Conservation (phyloP, 352 stramenopile species). For the Detonula confervacea region DNA sequence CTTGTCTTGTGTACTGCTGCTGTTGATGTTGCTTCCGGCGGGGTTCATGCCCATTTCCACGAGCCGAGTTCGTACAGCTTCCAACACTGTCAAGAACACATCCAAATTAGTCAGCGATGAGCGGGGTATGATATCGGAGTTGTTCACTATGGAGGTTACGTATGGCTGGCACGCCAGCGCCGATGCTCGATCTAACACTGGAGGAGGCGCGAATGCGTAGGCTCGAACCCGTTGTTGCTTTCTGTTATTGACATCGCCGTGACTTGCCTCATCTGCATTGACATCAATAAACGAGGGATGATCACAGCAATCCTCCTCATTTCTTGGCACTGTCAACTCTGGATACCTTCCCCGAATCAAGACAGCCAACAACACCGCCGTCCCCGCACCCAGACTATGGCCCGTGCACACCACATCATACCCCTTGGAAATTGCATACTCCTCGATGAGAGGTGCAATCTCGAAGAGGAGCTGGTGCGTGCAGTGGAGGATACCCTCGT, state of each 20-base stretch:
- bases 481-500: slow-evolving; percentile 72
- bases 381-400: slow-evolving; percentile 65
- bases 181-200: slow-evolving; percentile 65
- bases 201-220: slow-evolving; percentile 76
- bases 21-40: slow-evolving; percentile 1
- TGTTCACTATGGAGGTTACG: slow-evolving; percentile 71
- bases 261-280: neutral
- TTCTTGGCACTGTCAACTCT: slow-evolving; percentile 22
- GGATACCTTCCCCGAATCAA: slow-evolving; percentile 67
- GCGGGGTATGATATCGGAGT: slow-evolving; percentile 74
- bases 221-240: slow-evolving; percentile 49
- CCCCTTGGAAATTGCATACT: slow-evolving; percentile 51
- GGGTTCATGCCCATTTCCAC: slow-evolving; percentile 57
- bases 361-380: slow-evolving; percentile 55
- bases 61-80: slow-evolving; percentile 51
- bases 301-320: neutral
- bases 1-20: too few species aligned
- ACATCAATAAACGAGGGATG: too few species aligned
- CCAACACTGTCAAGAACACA: slow-evolving; percentile 67
- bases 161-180: slow-evolving; percentile 59
- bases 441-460: slow-evolving; percentile 55
- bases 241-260: neutral
- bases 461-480: slow-evolving; percentile 58
- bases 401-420: slow-evolving; percentile 61
- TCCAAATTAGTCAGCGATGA: slow-evolving; percentile 72